A percentile compares a stretch with the other conserved stretches of the same genome.
phyloP scores from a whole-genome alignment of 495 filamentous ascomycete genomes.

The Neurospora sp. region DNA sequence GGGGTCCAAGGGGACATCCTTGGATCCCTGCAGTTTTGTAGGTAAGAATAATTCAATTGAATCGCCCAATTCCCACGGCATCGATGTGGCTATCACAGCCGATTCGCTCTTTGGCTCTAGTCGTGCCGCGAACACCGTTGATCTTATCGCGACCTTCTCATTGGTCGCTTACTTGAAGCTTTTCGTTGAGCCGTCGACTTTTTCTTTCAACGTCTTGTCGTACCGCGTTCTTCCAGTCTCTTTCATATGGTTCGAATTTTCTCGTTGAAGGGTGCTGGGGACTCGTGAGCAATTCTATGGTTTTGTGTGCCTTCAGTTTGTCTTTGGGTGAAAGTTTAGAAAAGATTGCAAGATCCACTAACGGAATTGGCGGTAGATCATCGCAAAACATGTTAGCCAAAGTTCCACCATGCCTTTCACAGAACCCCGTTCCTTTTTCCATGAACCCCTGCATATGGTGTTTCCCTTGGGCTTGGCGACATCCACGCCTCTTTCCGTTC shows the following conservation, averaged over 20 bases:
- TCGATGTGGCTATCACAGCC: slow-evolving; percentile 2
- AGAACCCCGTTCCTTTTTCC: neutral
- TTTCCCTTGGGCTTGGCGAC: neutral
- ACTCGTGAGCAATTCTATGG: neutral
- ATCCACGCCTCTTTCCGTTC: neutral
- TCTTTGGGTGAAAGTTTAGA: neutral
- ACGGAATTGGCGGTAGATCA: neutral
- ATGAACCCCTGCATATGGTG: neutral
- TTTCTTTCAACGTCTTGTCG: neutral
- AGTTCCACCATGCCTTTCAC: neutral
- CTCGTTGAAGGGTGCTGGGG: neutral
- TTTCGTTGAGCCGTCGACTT: neutral
- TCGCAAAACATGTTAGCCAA: neutral
- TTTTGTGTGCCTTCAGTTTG: neutral
- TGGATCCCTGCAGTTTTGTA: neutral
- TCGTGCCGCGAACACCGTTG: neutral
- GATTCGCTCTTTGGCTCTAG: slow-evolving; percentile 4
- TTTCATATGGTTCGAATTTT: neutral
- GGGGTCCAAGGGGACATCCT: neutral
- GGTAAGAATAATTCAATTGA: slow-evolving; percentile 11
- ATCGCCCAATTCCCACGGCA: slow-evolving; percentile 5
- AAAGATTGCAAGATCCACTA: neutral
- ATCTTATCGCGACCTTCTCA: slow-evolving; percentile 2
- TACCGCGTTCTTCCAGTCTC: neutral
- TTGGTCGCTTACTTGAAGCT: slow-evolving; percentile 2